Base-by-base conservation (phyloP, 441 rosid genomes). In the Geranium incanum region DNA sequence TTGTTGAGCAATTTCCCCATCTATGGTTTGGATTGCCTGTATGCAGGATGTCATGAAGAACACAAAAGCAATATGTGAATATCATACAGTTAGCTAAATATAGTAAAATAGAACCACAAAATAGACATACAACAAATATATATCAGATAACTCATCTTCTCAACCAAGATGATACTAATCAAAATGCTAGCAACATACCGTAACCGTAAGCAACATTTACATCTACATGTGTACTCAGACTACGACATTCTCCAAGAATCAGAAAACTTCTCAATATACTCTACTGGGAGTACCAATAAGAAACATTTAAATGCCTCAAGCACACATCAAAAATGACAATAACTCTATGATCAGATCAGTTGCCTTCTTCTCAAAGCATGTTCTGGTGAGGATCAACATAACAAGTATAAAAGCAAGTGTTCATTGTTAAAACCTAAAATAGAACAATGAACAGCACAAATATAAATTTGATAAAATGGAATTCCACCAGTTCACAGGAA, bases 21-120 rank as follows among this genome's bases (percentile, higher is more conserved):
- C 97, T 71, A 95, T 93, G 60, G 97, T 85, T 88, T 88, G 93
- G 75, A 91, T 81, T 36, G 99, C 99, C 98, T 95, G 67, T 66
- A 71, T 16, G 38, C 41, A 66, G 52, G 13, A 45, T 4, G 70
- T 55, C 21, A 48, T 39, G 16, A 18, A 43, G 15, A 68, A 21
- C 21, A 37, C 23, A 70, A 67, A 43, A 7, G 19, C 62, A 41
- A 66, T 0, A 62, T 70, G 57, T 3, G 13, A 38, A 67, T 15
- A 15, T 67, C 48, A 37, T 65, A 33, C 2, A 11, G 69, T 38
- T 13, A 67, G 21, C 28, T 15, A 36, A 67, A 60, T 0, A 60
- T 12, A 60, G 4, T 8, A 37, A 33, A 64, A 63, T 63, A 60
- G 66, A 63, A 36, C 15, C 66, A 63, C 37, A 63, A 63, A 28